Base-by-base conservation (phyloP, 495 filamentous ascomycete species). In the Delitschia confertaspora region DNA sequence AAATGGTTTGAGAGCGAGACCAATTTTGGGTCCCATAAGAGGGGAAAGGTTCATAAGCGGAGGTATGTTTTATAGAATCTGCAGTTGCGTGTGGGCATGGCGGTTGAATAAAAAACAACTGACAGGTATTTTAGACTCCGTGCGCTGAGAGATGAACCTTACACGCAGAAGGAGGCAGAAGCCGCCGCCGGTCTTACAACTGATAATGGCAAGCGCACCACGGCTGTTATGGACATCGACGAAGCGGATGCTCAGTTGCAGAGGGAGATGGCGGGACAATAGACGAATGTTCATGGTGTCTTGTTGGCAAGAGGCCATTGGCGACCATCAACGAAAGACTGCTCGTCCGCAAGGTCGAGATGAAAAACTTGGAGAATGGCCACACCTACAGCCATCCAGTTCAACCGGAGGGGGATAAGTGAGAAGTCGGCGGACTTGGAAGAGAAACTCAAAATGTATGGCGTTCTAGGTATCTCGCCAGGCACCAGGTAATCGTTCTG, bases 1-100 rank as follows among this genome's bases (percentile, higher is more conserved):
- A 95, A 93, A 68, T 95, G 83, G 80, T 95, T 89, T 61, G 91
- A 95, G 65, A 82, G 78, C 40, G 86, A 93, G 37, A 64, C 76
- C 53, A 91, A 80, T 55, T 67, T 93, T 46, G 70, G 76, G 20
- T 65, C 72, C 20, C 91, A 98, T 62, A 69, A 66, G 24, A 85
- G 82, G 65, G 87, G 88, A 44, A 98, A 94, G 68, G 80, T 79
- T 27, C 89, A 98, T 63, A 95, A 87, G 73, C 73, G 85, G 68
- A 80, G 82, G 88, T 93, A 57, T 6, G 45, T 26, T 20, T 6
- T n/a, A n/a, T 21, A 23, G 6, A 18, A 19, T 7, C 4, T 34
- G 27, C 32, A 17, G 18, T 5, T 30, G 10, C 14, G 4, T 21
- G 27, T 2, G 21, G 16, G 33, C 9, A 32, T 23, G 46, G 7